Conservation (phyloP, 208 protist species). For the Leishmania mexicana region DNA sequence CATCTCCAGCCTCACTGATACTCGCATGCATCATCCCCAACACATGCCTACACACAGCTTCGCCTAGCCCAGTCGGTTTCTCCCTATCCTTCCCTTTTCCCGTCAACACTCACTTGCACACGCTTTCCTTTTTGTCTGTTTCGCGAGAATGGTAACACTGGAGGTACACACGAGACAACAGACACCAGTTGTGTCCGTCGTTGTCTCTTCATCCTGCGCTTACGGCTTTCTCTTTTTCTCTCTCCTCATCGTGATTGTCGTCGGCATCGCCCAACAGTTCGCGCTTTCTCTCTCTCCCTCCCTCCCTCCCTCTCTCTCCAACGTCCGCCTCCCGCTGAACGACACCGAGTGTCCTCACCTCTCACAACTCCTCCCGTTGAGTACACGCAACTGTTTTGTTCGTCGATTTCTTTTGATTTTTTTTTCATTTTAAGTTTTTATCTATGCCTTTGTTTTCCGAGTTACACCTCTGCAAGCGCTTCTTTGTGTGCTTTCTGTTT, state of each 20-base stretch:
- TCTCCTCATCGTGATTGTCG: not conserved
- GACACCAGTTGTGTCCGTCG: not conserved
- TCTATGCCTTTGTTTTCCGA: not conserved
- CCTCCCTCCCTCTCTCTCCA: not conserved
- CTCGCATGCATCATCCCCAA: not conserved
- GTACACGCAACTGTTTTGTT: not conserved
- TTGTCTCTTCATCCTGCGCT: not conserved
- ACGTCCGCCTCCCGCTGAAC: not conserved
- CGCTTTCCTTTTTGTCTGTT: not conserved
- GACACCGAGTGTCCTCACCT: not conserved
- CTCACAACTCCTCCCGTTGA: not conserved
- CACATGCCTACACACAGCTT: not conserved
- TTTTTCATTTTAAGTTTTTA: not conserved
- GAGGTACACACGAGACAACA: not conserved
- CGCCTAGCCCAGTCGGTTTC: not conserved
- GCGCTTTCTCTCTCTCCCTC: not conserved
- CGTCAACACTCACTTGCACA: not conserved
- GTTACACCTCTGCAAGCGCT: slow-evolving; percentile 8
- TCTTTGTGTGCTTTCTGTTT: slow-evolving; percentile 11
- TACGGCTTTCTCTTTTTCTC: not conserved
- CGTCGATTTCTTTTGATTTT: not conserved
- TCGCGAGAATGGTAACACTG: not conserved
- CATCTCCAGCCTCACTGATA: not conserved
- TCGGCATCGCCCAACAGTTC: not conserved
- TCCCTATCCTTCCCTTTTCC: not conserved